Evolutionary conservation across 805 yeast genomes (phyloP).

Genomic region (Lachancea nothofagi): DNA sequence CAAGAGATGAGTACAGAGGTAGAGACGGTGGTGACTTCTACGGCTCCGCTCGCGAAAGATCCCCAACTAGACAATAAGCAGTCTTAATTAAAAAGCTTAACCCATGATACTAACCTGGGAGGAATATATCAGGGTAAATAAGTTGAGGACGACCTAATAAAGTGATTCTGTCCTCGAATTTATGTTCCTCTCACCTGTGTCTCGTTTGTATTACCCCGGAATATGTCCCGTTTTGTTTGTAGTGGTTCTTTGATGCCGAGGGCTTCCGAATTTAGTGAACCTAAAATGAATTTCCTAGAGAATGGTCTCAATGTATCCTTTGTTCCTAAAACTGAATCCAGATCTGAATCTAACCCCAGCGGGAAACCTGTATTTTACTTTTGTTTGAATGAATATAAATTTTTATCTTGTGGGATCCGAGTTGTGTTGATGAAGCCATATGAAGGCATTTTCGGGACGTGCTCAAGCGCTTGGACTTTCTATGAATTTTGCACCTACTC

Average conservation of each 20-base stretch:
- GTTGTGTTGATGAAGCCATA: not conserved
- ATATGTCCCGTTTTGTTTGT: constrained; percentile 11
- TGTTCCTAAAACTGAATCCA: not conserved
- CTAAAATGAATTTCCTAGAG: constrained; percentile 2
- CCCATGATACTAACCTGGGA: not conserved
- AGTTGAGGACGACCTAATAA: too few relatives aligned
- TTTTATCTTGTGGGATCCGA: constrained; percentile 6
- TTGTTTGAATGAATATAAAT: constrained; percentile 6
- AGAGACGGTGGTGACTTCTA: constrained; percentile 40
- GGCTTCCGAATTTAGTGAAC: constrained; percentile 7
- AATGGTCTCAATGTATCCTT: not conserved
- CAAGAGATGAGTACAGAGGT: constrained; percentile 44
- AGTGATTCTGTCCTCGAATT: too few relatives aligned
- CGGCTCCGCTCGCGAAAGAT: constrained; percentile 56
- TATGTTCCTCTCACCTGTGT: constrained; percentile 4
- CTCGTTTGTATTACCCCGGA: constrained; percentile 12
- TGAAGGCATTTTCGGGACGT: not conserved
- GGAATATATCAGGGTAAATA: not conserved
- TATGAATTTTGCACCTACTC: too few relatives aligned
- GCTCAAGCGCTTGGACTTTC: too few relatives aligned
- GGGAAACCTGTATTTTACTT: constrained; percentile 6
- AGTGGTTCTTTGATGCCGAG: constrained; percentile 8
- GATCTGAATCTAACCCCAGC: not conserved
- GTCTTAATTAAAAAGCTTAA: not conserved
- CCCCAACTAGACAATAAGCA: constrained; percentile 63